Evolutionary conservation across 164 flowering plant species (phyloP).

Genomic region (Magnolia kwangsiensis): DNA sequence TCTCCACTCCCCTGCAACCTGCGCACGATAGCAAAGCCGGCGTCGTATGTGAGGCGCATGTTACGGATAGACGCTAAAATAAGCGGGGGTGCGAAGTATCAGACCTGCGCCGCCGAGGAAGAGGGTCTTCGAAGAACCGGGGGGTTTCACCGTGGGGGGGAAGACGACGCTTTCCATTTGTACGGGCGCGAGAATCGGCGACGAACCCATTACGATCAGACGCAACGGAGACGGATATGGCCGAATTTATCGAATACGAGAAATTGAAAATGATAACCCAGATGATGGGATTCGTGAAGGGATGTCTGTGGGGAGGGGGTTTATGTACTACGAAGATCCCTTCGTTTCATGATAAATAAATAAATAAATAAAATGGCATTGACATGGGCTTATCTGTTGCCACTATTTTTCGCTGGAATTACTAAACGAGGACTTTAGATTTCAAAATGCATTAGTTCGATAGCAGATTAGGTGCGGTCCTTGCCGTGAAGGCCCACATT

Average conservation of each 20-base stretch:
- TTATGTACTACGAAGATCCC: background rate
- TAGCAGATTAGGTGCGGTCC: background rate
- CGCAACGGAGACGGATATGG: background rate
- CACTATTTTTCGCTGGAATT: background rate
- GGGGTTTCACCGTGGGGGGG: conserved; percentile 53
- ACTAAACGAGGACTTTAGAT: background rate
- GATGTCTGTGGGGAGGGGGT: background rate
- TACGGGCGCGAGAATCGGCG: conserved; percentile 29
- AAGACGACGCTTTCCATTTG: conserved; percentile 49
- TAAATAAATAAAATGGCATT: background rate
- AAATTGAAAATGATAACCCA: too few relatives aligned
- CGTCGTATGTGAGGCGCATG: background rate
- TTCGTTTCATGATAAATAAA: background rate
- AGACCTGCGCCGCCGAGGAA: conserved; percentile 93
- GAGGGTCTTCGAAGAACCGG: conserved; percentile 46
- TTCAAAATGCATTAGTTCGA: too few relatives aligned
- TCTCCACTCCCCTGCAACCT: conserved; percentile 80
- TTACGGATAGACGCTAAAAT: background rate
- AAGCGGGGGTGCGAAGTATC: background rate
- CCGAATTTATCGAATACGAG: too few relatives aligned
- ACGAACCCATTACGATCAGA: conserved; percentile 9
- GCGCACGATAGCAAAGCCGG: conserved; percentile 17
- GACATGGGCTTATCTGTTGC: background rate
- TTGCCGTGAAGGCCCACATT: too few relatives aligned
- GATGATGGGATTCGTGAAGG: too few relatives aligned